These are phyloP conservation scores for Globisporangium orthogonon DNA, from an alignment of 352 stramenopile genomes.

Conservation along the genomic window DNA sequence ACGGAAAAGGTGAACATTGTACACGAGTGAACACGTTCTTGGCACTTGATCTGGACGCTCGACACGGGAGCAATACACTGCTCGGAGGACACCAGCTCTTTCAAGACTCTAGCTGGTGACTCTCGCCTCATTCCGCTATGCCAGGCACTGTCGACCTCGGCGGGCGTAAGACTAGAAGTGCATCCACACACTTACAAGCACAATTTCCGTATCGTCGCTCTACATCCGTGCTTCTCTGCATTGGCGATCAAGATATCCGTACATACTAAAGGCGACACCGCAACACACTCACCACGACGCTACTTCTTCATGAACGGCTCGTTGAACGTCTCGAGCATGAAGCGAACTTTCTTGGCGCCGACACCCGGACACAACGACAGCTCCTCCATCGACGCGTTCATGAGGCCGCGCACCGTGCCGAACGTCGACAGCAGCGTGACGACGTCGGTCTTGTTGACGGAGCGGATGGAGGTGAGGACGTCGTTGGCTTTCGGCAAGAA, in stretches of 20 bases:
- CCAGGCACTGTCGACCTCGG: neutral
- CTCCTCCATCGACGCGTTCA: slow-evolving; percentile 90
- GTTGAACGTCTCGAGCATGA: slow-evolving; percentile 92
- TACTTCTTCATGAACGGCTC: slow-evolving; percentile 86
- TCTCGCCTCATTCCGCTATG: neutral
- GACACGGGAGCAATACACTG: neutral
- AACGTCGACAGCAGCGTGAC: slow-evolving; percentile 92
- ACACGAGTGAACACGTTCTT: too few species aligned
- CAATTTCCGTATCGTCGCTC: neutral
- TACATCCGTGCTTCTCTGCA: neutral
- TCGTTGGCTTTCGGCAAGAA: slow-evolving; percentile 90
- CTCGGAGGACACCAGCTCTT: neutral
- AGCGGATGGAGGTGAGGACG: slow-evolving; percentile 85
- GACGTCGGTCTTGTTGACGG: slow-evolving; percentile 96
- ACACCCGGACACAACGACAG: slow-evolving; percentile 92
- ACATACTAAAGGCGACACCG: neutral
- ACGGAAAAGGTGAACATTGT: too few species aligned
- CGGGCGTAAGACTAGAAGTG: neutral
- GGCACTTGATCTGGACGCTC: neutral
- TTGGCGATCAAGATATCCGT: neutral
- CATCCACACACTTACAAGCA: too few species aligned
- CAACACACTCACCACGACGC: neutral
- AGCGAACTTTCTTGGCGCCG: slow-evolving; percentile 92
- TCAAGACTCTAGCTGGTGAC: neutral
- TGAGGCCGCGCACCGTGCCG: slow-evolving; percentile 77